Percentiles rank a stretch among this genome's conserved stretches.
Evolutionary conservation across 441 rosid species (phyloP).

Genomic region (Sinapis alba): DNA sequence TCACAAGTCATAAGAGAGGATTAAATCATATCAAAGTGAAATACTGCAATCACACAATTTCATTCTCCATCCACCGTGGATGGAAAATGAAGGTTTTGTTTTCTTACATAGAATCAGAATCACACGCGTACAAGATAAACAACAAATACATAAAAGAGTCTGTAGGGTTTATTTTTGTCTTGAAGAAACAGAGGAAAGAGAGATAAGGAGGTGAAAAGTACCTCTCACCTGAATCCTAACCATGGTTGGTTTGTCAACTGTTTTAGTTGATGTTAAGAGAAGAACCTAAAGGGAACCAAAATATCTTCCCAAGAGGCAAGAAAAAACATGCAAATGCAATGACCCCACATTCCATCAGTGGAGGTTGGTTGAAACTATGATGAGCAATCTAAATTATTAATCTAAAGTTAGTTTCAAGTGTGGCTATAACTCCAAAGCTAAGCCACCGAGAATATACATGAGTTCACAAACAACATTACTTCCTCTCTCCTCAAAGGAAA

Average conservation of each 20-base stretch:
- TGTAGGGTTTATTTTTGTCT: background rate
- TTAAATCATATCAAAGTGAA: conserved; percentile 30
- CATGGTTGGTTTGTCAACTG: conserved; percentile 71
- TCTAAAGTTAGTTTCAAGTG: conserved; percentile 25
- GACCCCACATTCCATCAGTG: background rate
- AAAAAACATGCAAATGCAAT: conserved; percentile 3
- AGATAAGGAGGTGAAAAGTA: conserved; percentile 32
- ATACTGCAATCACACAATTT: conserved; percentile 26
- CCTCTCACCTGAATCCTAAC: conserved; percentile 82
- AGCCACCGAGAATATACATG: background rate
- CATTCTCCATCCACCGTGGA: conserved; percentile 14
- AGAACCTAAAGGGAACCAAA: conserved; percentile 48
- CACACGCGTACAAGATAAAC: conserved; percentile 17
- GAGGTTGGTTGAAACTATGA: background rate
- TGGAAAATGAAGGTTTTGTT: background rate
- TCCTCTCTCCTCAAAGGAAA: conserved; percentile 48
- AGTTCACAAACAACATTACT: background rate
- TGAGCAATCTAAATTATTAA: background rate
- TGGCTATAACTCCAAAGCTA: background rate
- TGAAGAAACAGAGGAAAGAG: conserved; percentile 19
- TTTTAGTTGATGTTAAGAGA: conserved; percentile 45
- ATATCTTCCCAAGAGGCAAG: conserved; percentile 77
- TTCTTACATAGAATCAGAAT: background rate
- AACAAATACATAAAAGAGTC: conserved; percentile 22
- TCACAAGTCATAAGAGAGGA: background rate